Evolutionary conservation across 768 basidiomycete genomes (phyloP).

Genomic region (Kwoniella dendrophila): DNA sequence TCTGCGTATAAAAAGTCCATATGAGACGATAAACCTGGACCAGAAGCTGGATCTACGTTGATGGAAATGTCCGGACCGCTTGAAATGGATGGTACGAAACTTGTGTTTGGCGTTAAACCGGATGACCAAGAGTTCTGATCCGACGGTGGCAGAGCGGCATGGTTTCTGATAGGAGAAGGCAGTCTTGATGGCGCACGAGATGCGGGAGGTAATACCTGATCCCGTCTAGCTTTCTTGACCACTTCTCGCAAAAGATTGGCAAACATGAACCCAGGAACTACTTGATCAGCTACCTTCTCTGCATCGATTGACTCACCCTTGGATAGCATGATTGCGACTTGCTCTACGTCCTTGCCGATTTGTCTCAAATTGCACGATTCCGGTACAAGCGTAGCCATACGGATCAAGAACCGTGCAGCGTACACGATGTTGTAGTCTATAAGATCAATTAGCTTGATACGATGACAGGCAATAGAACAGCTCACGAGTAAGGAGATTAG

Average conservation of each 20-base stretch:
- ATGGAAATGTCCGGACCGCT: constrained; percentile 6
- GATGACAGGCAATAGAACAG: background rate
- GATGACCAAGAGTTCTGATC: constrained; percentile 12
- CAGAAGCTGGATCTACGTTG: constrained; percentile 1
- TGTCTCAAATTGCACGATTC: constrained; percentile 39
- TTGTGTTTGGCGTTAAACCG: constrained; percentile 1
- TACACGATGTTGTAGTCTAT: constrained; percentile 32
- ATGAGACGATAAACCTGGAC: constrained; percentile 19
- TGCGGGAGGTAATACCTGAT: constrained; percentile 43
- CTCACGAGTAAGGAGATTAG: constrained; percentile 39
- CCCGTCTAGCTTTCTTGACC: constrained; percentile 37
- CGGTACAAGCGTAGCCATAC: constrained; percentile 41
- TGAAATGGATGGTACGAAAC: constrained; percentile 2
- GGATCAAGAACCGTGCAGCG: constrained; percentile 44
- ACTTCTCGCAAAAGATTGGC: constrained; percentile 40
- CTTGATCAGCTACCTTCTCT: constrained; percentile 3
- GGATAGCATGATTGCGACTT: constrained; percentile 31
- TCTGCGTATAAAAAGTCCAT: constrained; percentile 47
- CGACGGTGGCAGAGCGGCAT: constrained; percentile 1
- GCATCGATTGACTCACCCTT: constrained; percentile 26
- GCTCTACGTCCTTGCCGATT: constrained; percentile 45
- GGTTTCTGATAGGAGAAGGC: constrained; percentile 1
- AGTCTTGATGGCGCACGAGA: constrained; percentile 33
- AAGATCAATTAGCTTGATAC: background rate
- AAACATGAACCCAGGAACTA: constrained; percentile 49